Conservation (phyloP, 495 filamentous ascomycete genomes). For the Patellaria atrata region DNA sequence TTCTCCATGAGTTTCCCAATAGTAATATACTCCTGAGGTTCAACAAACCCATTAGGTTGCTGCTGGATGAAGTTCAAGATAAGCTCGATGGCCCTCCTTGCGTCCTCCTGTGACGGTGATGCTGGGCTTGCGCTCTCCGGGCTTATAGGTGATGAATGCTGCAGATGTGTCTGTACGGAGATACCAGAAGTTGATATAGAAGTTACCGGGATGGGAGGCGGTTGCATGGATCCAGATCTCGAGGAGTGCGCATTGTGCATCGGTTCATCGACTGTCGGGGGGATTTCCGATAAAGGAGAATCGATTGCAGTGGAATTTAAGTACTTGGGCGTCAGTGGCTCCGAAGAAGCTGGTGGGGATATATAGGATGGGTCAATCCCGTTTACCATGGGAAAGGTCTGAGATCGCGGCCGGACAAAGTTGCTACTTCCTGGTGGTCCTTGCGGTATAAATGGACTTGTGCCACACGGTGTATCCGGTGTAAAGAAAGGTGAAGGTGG, state of each 20-base stretch:
- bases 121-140: slow-evolving; percentile 18
- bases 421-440: slow-evolving; percentile 40
- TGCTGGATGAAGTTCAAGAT: slow-evolving; percentile 74
- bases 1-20: slow-evolving; percentile 81
- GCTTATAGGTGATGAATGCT: slow-evolving; percentile 4
- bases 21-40: slow-evolving; percentile 69
- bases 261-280: slow-evolving; percentile 36
- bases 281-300: slow-evolving; percentile 50
- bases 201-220: slow-evolving; percentile 27
- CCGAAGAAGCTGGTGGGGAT: slow-evolving; percentile 44
- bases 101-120: slow-evolving; percentile 74
- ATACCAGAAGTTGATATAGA: slow-evolving; percentile 8
- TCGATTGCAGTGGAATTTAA: slow-evolving; percentile 48
- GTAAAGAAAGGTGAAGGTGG: slow-evolving; percentile 74
- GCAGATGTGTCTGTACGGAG: slow-evolving; percentile 2
- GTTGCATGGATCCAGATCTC: slow-evolving; percentile 35
- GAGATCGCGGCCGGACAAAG: slow-evolving; percentile 69
- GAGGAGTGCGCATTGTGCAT: slow-evolving; percentile 30
- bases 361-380: slow-evolving; percentile 54
- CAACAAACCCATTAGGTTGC: slow-evolving; percentile 51
- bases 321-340: slow-evolving; percentile 52
- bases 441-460: slow-evolving; percentile 53
- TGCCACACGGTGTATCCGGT: slow-evolving; percentile 44
- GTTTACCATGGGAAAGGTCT: slow-evolving; percentile 67
- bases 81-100: slow-evolving; percentile 68